A percentile compares a stretch with the other conserved stretches of the same genome.
Evolutionary conservation across 2,329 filamentous ascomycete species (phyloP).

Genomic region (Knufia petricola): DNA sequence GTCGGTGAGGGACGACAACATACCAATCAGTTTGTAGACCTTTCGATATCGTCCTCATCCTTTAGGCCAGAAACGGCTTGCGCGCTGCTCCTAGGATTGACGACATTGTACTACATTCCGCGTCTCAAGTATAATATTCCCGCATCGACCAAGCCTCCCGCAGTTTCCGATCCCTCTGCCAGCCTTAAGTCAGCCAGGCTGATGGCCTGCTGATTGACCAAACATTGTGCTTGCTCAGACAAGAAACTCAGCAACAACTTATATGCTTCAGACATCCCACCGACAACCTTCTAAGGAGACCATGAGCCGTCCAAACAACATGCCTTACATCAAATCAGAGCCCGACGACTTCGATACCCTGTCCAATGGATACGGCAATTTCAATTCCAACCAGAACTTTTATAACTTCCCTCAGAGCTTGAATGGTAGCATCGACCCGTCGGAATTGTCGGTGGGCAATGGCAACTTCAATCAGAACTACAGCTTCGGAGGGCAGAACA

Average conservation of each 20-base stretch:
- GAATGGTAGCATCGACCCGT: constrained; percentile 65
- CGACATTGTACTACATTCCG: constrained; percentile 4
- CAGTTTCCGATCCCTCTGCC: not conserved
- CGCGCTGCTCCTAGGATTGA: not conserved
- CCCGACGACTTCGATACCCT: constrained; percentile 53
- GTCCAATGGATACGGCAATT: constrained; percentile 35
- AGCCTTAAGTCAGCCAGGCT: not conserved
- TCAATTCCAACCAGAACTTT: constrained; percentile 28
- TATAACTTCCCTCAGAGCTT: constrained; percentile 37
- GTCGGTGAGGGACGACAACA: constrained; percentile 6
- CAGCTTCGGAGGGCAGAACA: constrained; percentile 54
- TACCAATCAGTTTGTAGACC: not conserved
- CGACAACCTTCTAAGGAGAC: not conserved
- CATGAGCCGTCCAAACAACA: constrained; percentile 34
- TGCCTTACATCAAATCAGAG: constrained; percentile 60
- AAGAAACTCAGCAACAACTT: not conserved
- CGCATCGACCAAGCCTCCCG: not conserved
- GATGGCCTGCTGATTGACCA: constrained; percentile 8
- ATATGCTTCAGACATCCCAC: not conserved
- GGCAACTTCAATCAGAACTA: constrained; percentile 41
- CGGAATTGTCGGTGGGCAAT: constrained; percentile 64
- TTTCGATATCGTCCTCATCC: not conserved
- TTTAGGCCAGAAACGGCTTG: not conserved
- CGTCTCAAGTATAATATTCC: not conserved
- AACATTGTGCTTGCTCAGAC: constrained; percentile 2